Conservation (phyloP, 2,329 filamentous ascomycete genomes). For the Phyllosticta citriasiana region DNA sequence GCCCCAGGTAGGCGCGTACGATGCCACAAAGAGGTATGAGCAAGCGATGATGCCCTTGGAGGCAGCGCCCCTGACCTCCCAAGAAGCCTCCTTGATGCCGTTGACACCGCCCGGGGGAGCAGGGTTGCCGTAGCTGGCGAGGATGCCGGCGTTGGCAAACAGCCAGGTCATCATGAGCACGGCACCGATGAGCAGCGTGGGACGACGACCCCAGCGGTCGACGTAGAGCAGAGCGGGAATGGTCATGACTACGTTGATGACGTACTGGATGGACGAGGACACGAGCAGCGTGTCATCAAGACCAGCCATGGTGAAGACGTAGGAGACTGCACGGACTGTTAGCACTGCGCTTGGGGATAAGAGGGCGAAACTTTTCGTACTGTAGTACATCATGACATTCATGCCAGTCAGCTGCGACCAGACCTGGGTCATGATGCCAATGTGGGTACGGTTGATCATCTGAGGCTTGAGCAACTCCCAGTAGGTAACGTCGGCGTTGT, state of each 20-base stretch:
- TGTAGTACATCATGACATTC: slow-evolving; percentile 55
- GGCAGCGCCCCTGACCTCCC: slow-evolving; percentile 29
- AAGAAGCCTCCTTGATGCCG: slow-evolving; percentile 32
- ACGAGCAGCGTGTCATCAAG: slow-evolving; percentile 51
- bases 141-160: slow-evolving; percentile 52
- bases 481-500: slow-evolving; percentile 59
- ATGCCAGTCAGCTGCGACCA: slow-evolving; percentile 69
- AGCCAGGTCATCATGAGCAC: slow-evolving; percentile 54
- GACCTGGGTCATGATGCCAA: slow-evolving; percentile 64
- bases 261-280: slow-evolving; percentile 54
- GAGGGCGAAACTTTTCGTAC: background rate
- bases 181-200: slow-evolving; percentile 55
- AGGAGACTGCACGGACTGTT: slow-evolving; percentile 44
- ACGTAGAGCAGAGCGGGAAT: slow-evolving; percentile 65
- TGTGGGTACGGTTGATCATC: slow-evolving; percentile 65
- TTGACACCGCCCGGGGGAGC: slow-evolving; percentile 30
- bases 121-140: slow-evolving; percentile 47
- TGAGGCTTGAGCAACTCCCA: slow-evolving; percentile 60
- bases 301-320: slow-evolving; percentile 64
- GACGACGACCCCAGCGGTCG: slow-evolving; percentile 65
- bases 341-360: background rate
- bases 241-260: slow-evolving; percentile 75
- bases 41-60: slow-evolving; percentile 51
- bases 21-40: slow-evolving; percentile 63
- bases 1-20: slow-evolving; percentile 56